A percentile compares a stretch with the other conserved stretches of the same genome.
These are phyloP conservation scores for Acorus calamus DNA, from an alignment of 106 monocot genomes.

Conservation along the genomic window DNA sequence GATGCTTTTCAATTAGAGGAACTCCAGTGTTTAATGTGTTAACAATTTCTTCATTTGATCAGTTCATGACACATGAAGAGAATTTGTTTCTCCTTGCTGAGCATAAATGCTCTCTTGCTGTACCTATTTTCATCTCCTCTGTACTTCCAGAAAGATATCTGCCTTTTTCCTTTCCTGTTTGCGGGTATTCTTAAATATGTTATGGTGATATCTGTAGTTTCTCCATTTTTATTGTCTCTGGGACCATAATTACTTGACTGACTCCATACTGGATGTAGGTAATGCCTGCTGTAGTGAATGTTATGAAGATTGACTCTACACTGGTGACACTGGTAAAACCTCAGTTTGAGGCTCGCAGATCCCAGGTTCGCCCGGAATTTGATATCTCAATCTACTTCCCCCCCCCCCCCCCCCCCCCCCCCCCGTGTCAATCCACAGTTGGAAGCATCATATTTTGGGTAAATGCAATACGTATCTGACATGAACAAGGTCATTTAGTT, in stretches of 20 bases:
- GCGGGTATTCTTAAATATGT: no score
- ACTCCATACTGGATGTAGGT: slow-evolving; percentile 35
- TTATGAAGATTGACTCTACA: slow-evolving; percentile 75
- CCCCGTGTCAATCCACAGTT: no score
- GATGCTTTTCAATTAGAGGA: no score
- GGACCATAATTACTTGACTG: not conserved
- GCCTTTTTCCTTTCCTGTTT: not conserved
- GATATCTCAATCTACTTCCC: not conserved
- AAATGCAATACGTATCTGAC: no score
- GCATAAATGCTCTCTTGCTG: not conserved
- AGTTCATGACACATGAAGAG: no score
- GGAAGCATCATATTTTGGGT: no score
- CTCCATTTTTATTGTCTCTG: not conserved
- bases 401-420: no score
- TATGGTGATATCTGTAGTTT: not conserved
- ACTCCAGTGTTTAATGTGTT: no score
- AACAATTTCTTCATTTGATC: no score
- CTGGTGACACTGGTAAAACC: slow-evolving; percentile 89
- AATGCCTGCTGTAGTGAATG: slow-evolving; percentile 82
- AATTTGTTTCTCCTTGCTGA: no score
- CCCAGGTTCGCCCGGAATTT: slow-evolving; percentile 43
- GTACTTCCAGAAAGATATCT: not conserved
- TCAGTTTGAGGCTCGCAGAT: slow-evolving; percentile 94
- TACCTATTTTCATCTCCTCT: not conserved
- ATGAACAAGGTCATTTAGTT: no score